These are phyloP conservation scores for Phaeodactylum tricornutum DNA, from an alignment of 108 stramenopile genomes.

Conservation along the genomic window DNA sequence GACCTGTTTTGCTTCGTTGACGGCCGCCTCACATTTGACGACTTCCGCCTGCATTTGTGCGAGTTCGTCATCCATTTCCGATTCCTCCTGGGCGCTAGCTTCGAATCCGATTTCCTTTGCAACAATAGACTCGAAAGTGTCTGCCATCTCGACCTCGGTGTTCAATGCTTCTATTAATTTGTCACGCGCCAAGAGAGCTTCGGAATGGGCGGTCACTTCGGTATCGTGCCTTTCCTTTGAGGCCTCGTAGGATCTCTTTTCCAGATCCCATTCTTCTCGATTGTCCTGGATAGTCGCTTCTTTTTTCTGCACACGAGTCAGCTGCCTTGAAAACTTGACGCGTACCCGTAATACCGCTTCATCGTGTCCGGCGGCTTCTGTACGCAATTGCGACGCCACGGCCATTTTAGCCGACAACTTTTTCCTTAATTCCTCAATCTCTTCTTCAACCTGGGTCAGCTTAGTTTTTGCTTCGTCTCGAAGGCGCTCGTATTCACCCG, in stretches of 20 bases:
- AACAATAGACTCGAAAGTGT: slow-evolving; percentile 48
- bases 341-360: slow-evolving; percentile 49
- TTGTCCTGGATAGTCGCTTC: slow-evolving; percentile 50
- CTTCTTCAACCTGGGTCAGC: slow-evolving; percentile 39
- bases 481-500: slow-evolving; percentile 52
- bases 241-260: slow-evolving; percentile 38
- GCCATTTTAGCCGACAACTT: slow-evolving; percentile 40
- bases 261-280: slow-evolving; percentile 67
- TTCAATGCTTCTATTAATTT: slow-evolving; percentile 40
- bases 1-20: slow-evolving; percentile 52
- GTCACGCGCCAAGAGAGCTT: slow-evolving; percentile 50
- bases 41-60: slow-evolving; percentile 17
- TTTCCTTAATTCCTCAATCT: slow-evolving; percentile 60
- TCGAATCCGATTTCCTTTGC: slow-evolving; percentile 36
- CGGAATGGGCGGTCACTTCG: slow-evolving; percentile 61
- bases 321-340: slow-evolving; percentile 66
- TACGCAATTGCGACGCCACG: slow-evolving; percentile 43
- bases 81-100: slow-evolving; percentile 14
- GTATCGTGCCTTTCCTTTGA: slow-evolving; percentile 57
- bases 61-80: slow-evolving; percentile 8
- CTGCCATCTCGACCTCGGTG: slow-evolving; percentile 39
- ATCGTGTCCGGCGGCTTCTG: slow-evolving; percentile 49
- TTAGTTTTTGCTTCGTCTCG: slow-evolving; percentile 43
- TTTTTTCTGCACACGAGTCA: slow-evolving; percentile 69
- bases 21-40: slow-evolving; percentile 62